phyloP scores from a whole-genome alignment of 2,329 filamentous ascomycete genomes.

The Cylindrodendrum hubeiense region DNA sequence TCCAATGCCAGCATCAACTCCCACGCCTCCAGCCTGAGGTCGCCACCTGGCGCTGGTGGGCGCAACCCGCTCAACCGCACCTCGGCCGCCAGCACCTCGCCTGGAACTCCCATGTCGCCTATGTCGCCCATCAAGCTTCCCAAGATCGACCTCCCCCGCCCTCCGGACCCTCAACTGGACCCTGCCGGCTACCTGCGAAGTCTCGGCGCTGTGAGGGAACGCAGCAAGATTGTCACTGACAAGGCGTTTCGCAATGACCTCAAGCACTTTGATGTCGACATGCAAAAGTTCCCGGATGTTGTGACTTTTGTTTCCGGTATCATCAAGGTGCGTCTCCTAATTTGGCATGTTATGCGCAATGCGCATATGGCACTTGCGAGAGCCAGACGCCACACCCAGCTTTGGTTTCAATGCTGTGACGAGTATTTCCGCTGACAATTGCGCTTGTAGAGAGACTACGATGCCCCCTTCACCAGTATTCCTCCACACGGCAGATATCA shows the following conservation, averaged over 20 bases:
- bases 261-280: conserved; percentile 89
- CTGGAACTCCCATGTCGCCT: conserved; percentile 63
- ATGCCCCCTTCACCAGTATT: conserved; percentile 71
- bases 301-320: conserved; percentile 91
- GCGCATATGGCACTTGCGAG: background rate
- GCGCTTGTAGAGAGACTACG: conserved; percentile 62
- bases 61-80: conserved; percentile 60
- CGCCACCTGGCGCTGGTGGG: conserved; percentile 34
- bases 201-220: conserved; percentile 87
- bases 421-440: conserved; percentile 24
- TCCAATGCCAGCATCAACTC: conserved; percentile 67
- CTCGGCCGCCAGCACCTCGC: conserved; percentile 62
- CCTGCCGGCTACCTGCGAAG: conserved; percentile 92
- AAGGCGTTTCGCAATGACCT: conserved; percentile 84
- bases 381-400: background rate
- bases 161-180: conserved; percentile 89
- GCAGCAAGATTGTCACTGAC: conserved; percentile 78
- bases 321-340: conserved; percentile 80
- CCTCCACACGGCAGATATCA: conserved; percentile 90
- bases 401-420: background rate
- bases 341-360: background rate
- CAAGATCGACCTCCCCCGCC: conserved; percentile 83
- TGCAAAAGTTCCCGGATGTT: conserved; percentile 85
- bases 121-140: conserved; percentile 70
- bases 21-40: conserved; percentile 57